phyloP scores from a whole-genome alignment of 2,329 filamentous ascomycete species.

The Penicillium sp. region DNA sequence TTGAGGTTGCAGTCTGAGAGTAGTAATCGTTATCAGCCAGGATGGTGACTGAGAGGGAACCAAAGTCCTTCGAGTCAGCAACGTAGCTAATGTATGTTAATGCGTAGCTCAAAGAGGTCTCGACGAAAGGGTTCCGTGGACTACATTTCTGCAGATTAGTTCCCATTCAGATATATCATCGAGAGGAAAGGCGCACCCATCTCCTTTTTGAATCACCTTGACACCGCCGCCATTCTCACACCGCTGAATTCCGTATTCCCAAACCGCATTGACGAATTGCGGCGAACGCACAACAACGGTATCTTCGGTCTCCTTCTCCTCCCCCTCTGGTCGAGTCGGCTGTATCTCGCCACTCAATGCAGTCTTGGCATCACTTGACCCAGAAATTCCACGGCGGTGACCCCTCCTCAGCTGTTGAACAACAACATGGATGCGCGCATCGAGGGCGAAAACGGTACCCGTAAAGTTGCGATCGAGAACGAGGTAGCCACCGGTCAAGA shows the following conservation, averaged over 20 bases:
- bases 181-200: conserved; percentile 28
- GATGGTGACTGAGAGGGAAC: conserved; percentile 72
- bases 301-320: conserved; percentile 56
- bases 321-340: conserved; percentile 11
- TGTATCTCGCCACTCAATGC: conserved; percentile 7
- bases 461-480: conserved; percentile 85
- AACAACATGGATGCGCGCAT: conserved; percentile 60
- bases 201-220: conserved; percentile 62
- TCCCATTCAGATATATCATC: neutral
- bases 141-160: conserved; percentile 33
- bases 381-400: conserved; percentile 18
- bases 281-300: conserved; percentile 86
- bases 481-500: conserved; percentile 90
- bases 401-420: conserved; percentile 51
- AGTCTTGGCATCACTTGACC: conserved; percentile 13
- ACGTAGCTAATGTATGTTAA: conserved; percentile 67
- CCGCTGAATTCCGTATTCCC: conserved; percentile 77
- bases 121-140: conserved; percentile 76
- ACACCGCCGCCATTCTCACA: conserved; percentile 71
- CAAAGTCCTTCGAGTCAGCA: conserved; percentile 53
- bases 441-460: conserved; percentile 62
- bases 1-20: conserved; percentile 58
- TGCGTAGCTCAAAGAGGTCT: conserved; percentile 82
- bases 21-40: conserved; percentile 97
- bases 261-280: conserved; percentile 81